Base-by-base conservation (phyloP, 345 rosid species). In the Capsella bursapastoris region DNA sequence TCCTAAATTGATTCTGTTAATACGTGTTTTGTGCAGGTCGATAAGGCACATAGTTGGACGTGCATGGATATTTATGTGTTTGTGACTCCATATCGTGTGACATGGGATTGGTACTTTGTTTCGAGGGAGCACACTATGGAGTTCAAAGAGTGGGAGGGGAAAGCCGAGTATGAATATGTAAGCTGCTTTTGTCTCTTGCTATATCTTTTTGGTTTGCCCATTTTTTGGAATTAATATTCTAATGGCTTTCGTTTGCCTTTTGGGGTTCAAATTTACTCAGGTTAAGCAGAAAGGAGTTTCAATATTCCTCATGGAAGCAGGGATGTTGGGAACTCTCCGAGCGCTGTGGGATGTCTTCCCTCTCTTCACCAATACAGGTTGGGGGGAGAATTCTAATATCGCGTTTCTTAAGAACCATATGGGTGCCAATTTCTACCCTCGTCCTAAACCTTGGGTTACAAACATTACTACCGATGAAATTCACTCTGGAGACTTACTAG, bases 291-390 rank as follows among this genome's bases (percentile, higher is more conserved):
- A 79, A 78, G 99, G 99, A 69, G 76, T 96, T 68, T 96, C 99
- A 5, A 89, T 92, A 71, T 96, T 96, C 80, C 96, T 92, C 61
- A 90, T 92, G 99, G 87, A 96, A 82, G 98, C 98, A 11, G 99
- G 98, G 76, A 92, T 89, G 98, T 44, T 96, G 4, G 99, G 99
- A 70, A 90, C 99, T 37, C 97, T 96, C 70, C 73, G 82, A 77
- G 98, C 93, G 2, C 73, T 96, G 66, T 92, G 99, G 99, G 97
- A 92, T 73, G 96, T 96, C 76, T 96, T 89, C 78, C 98, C 98
- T 64, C 81, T 96, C 76, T 96, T 92, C 75, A 90, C 98, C 25
- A 96, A 96, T 63, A 96, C 98, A 0, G 90, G 84, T 68, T 96
- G 98, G 98, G 98, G 99, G 18, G 96, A 92, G 88, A 90, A 78